A percentile compares a stretch with the other conserved stretches of the same genome.
Conservation (phyloP, 805 yeast species). For the Saturnispora sekii region DNA sequence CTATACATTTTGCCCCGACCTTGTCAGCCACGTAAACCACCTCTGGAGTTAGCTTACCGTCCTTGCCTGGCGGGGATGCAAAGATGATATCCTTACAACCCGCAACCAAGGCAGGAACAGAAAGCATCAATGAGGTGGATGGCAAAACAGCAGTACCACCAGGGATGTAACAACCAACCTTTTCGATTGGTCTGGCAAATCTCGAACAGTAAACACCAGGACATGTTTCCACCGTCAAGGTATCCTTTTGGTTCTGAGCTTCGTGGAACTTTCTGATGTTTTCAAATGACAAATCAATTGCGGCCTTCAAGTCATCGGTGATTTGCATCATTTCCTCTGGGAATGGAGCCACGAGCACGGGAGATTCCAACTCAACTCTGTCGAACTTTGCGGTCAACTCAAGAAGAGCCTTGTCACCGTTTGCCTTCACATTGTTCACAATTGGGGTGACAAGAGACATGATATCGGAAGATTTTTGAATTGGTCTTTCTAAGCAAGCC, state of each 20-base stretch:
- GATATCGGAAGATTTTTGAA: conserved; percentile 84
- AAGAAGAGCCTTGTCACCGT: conserved; percentile 83
- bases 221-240: conserved; percentile 77
- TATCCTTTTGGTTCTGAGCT: conserved; percentile 74
- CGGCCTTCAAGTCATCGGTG: conserved; percentile 63
- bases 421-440: conserved; percentile 59
- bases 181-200: conserved; percentile 89
- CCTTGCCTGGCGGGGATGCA: conserved; percentile 93
- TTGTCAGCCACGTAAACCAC: conserved; percentile 96
- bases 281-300: conserved; percentile 81
- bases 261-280: conserved; percentile 89
- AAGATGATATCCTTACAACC: conserved; percentile 86
- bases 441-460: conserved; percentile 91
- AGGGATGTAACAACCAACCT: conserved; percentile 93
- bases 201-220: conserved; percentile 94
- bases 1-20: conserved; percentile 83
- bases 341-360: conserved; percentile 84
- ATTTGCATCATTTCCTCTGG: conserved; percentile 64
- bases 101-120: conserved; percentile 97
- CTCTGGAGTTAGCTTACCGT: conserved; percentile 92
- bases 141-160: conserved; percentile 99
- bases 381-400: conserved; percentile 90
- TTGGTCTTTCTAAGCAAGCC: conserved; percentile 80
- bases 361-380: conserved; percentile 59
- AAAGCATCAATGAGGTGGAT: conserved; percentile 95